Evolutionary conservation across 805 yeast genomes (phyloP).

Genomic region (Candida arabinofermentans): DNA sequence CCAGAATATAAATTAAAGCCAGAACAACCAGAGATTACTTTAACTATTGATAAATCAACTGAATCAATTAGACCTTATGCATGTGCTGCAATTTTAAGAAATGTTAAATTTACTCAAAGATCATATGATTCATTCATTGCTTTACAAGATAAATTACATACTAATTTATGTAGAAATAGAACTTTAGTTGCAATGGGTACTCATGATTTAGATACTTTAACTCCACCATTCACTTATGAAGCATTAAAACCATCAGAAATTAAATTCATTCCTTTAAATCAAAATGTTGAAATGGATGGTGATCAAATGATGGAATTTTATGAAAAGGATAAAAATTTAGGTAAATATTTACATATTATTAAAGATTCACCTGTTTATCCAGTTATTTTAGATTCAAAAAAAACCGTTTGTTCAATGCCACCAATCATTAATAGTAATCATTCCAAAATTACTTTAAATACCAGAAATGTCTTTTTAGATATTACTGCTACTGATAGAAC

Average conservation of each 20-base stretch:
- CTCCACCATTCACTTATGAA: slow-evolving; percentile 77
- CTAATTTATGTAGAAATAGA: slow-evolving; percentile 95
- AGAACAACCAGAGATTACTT: slow-evolving; percentile 53
- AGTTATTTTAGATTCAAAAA: slow-evolving; percentile 73
- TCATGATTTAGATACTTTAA: slow-evolving; percentile 80
- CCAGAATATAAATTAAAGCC: slow-evolving; percentile 67
- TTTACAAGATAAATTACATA: slow-evolving; percentile 91
- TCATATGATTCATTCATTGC: slow-evolving; percentile 92
- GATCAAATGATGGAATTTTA: slow-evolving; percentile 81
- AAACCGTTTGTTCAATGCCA: slow-evolving; percentile 86
- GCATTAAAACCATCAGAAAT: slow-evolving; percentile 78
- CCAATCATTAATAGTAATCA: slow-evolving; percentile 94
- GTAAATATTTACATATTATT: slow-evolving; percentile 84
- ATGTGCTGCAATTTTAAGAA: slow-evolving; percentile 89
- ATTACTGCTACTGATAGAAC: slow-evolving; percentile 94
- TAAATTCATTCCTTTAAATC: slow-evolving; percentile 72
- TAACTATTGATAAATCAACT: slow-evolving; percentile 76
- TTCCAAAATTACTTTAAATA: slow-evolving; percentile 80
- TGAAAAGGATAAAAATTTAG: slow-evolving; percentile 84
- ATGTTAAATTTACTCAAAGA: slow-evolving; percentile 75
- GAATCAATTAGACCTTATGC: slow-evolving; percentile 83
- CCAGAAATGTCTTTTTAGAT: slow-evolving; percentile 87
- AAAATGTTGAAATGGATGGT: slow-evolving; percentile 67
- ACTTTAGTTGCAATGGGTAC: slow-evolving; percentile 98
- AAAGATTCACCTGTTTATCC: slow-evolving; percentile 88